Base-by-base conservation (phyloP, 176 grass and related monocot species). In the Juncus effusus region DNA sequence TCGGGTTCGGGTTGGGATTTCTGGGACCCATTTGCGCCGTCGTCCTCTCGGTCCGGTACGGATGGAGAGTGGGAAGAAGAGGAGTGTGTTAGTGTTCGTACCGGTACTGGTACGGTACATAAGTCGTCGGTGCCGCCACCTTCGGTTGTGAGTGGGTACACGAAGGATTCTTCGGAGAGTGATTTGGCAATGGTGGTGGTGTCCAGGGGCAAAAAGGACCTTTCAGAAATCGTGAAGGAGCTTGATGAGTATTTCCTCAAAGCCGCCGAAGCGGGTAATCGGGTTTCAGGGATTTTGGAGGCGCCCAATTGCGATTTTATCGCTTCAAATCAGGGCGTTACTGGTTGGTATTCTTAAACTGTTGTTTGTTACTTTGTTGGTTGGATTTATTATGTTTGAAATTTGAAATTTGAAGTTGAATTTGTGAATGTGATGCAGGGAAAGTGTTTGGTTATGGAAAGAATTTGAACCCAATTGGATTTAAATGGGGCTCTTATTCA, bases 161-260 rank as follows among this genome's bases (percentile, higher is more conserved):
- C 84, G 62, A 96, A 89, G 38, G 87, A 85, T 61, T 73, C 79
- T 60, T 42, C 85, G 3, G 54, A 76, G 54, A 89, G 83, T 56
- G 94, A 97, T 63, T 72, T 89, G 35, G 87, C 94, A 65, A 77
- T 97, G 64, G 85, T 93, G 35, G 85, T 90, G 2, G 77, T 92
- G 15, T 88, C 85, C 4, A 82, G 85, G 56, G 74, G 44, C 36
- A 88, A 80, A 52, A 97, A 97, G 70, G 88, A 93, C 55, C 85
- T 97, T 39, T 77, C 88, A 4, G 94, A 92, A 83, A 93, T 97
- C 60, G 85, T 85, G 15, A 86, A 87, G 57, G 94, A 97, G 58
- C 85, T 97, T 7, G 94, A 97, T 35, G 94, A 97, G 72, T 97
- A 97, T 89, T 97, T 97, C 76, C 88, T 97, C 72, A 97, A 97